Conservation (phyloP, 192 early-diverging fungal species). For the Dissophora globulifera region DNA sequence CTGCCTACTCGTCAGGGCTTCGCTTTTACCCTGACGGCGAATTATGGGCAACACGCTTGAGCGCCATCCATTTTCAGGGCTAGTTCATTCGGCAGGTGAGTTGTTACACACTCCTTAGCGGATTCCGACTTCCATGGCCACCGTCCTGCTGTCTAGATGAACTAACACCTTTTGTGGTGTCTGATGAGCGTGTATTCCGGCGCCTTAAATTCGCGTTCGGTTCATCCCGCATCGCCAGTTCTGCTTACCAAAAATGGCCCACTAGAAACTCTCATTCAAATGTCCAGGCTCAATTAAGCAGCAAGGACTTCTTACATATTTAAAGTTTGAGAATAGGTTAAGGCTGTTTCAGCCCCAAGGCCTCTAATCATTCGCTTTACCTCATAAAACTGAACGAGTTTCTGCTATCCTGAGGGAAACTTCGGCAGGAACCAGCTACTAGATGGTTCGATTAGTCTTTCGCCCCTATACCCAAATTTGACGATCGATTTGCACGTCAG, state of each 20-base stretch:
- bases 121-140: slow-evolving; percentile 88
- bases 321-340: slow-evolving; percentile 89
- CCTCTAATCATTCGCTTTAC: slow-evolving; percentile 88
- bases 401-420: slow-evolving; percentile 87
- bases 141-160: slow-evolving; percentile 85
- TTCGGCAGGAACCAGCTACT: too few species aligned
- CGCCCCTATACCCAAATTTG: too few species aligned
- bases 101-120: slow-evolving; percentile 82
- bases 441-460: too few species aligned
- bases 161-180: slow-evolving; percentile 87
- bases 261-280: slow-evolving; percentile 85
- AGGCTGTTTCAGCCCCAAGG: slow-evolving; percentile 78
- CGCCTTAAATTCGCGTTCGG: slow-evolving; percentile 82
- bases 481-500: too few species aligned
- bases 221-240: slow-evolving; percentile 91
- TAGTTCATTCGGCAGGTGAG: slow-evolving; percentile 67
- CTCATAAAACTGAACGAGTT: slow-evolving; percentile 82
- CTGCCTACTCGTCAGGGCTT: slow-evolving; percentile 75
- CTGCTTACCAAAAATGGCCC: slow-evolving; percentile 92
- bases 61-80: slow-evolving; percentile 62
- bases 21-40: slow-evolving; percentile 65
- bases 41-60: slow-evolving; percentile 83
- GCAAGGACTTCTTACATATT: slow-evolving; percentile 80
- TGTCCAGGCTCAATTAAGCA: slow-evolving; percentile 75
- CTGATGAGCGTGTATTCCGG: slow-evolving; percentile 77